Percentiles rank a stretch among this genome's conserved stretches.
Evolutionary conservation across 352 stramenopile genomes (phyloP).

Genomic region (Phytophthora crassamura): DNA sequence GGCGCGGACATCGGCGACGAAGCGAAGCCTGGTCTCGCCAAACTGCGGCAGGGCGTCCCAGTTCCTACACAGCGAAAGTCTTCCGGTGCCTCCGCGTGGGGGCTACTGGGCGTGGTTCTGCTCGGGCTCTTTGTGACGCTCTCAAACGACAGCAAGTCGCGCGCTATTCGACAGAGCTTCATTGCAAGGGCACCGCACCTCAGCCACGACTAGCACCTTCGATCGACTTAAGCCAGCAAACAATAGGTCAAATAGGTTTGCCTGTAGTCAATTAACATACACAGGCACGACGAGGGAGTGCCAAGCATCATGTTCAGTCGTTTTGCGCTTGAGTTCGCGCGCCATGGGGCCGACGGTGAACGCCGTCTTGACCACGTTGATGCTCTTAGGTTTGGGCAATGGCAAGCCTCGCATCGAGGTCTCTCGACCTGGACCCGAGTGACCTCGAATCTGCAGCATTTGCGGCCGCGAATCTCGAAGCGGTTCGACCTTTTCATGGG

Average conservation of each 20-base stretch:
- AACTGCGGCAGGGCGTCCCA: constrained; percentile 45
- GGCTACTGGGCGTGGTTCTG: constrained; percentile 51
- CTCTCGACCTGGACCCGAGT: too few relatives aligned
- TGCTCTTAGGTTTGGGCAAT: too few relatives aligned
- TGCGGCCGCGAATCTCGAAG: constrained; percentile 46
- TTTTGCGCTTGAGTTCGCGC: too few relatives aligned
- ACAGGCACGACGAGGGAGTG: too few relatives aligned
- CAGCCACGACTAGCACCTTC: constrained; percentile 14
- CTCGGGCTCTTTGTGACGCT: constrained; percentile 55
- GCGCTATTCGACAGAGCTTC: constrained; percentile 45
- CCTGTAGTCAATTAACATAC: too few relatives aligned
- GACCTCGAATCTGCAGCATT: constrained; percentile 59
- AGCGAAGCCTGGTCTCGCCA: constrained; percentile 9
- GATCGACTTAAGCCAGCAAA: too few relatives aligned
- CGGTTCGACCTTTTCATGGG: constrained; percentile 70
- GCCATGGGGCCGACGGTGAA: too few relatives aligned
- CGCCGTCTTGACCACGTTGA: too few relatives aligned
- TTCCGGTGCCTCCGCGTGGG: constrained; percentile 41
- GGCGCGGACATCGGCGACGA: constrained; percentile 39
- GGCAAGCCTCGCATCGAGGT: too few relatives aligned
- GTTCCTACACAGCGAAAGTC: constrained; percentile 9
- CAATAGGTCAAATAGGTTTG: too few relatives aligned
- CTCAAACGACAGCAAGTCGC: constrained; percentile 67
- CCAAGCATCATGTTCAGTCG: too few relatives aligned
- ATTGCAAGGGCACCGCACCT: constrained; percentile 18